Percentiles rank a stretch among this genome's conserved stretches.
Evolutionary conservation across 164 flowering plant genomes (phyloP).

Genomic region (Nymphaea thermarum): DNA sequence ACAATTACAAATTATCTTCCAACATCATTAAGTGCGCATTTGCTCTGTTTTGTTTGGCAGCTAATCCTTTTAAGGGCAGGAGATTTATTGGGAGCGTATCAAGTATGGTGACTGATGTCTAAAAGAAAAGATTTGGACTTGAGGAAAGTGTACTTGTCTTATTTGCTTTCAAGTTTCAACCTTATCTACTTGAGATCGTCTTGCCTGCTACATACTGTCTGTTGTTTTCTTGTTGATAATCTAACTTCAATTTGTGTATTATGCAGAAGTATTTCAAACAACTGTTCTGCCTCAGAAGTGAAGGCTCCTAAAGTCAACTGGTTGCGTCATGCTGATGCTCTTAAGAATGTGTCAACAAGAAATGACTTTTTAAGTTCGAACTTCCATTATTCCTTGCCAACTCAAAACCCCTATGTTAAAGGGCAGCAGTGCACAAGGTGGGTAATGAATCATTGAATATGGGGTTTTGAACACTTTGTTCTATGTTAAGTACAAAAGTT

Average conservation of each 20-base stretch:
- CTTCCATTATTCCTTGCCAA: constrained; percentile 54
- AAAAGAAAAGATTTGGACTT: constrained; percentile 2
- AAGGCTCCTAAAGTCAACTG: constrained; percentile 44
- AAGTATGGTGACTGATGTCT: constrained; percentile 15
- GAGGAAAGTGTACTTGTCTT: constrained; percentile 2
- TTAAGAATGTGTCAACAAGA: constrained; percentile 31
- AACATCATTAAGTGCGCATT: no score
- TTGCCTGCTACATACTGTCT: background rate
- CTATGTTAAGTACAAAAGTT: no score
- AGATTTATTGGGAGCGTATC: background rate
- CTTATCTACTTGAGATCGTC: background rate
- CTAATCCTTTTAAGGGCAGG: background rate
- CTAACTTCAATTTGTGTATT: constrained; percentile 2
- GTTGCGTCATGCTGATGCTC: constrained; percentile 51
- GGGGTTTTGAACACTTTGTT: no score
- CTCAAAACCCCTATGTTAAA: constrained; percentile 37
- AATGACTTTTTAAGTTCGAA: constrained; percentile 46
- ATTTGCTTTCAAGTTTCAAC: constrained; percentile 4
- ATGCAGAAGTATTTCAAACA: constrained; percentile 15
- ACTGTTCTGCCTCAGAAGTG: constrained; percentile 10
- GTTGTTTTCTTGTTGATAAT: background rate
- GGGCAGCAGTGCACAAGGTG: constrained; percentile 26
- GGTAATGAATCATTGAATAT: no score
- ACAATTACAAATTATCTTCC: no score
- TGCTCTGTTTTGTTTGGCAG: background rate